Evolutionary conservation across 1,284 basidiomycete genomes (phyloP), one percentile per base, ranked within the genome.

Genomic region (Tremellales sp.): DNA sequence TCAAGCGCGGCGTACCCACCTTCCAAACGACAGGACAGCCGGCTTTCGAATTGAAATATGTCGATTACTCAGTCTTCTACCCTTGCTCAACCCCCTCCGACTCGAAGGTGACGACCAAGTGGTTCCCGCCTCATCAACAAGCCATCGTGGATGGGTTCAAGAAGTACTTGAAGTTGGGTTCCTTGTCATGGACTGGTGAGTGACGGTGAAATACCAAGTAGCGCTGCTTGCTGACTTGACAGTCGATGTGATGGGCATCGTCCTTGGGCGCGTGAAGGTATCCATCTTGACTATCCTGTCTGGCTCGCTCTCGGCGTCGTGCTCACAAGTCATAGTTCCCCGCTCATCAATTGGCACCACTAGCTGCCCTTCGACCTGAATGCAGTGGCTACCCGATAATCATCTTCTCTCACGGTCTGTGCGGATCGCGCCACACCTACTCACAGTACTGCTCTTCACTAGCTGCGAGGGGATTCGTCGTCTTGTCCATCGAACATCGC

Each of bases 331-430:
- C n/a, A n/a, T n/a, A n/a, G n/a, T n/a, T n/a, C n/a, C n/a, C n/a
- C n/a, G n/a, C n/a, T n/a, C n/a, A n/a, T n/a, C n/a, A n/a, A n/a
- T n/a, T n/a, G n/a, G n/a, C n/a, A n/a, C n/a, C n/a, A n/a, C n/a
- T n/a, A n/a, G n/a, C n/a, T n/a, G n/a, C n/a, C n/a, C n/a, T n/a
- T n/a, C n/a, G n/a, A n/a, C n/a, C n/a, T n/a, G n/a, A n/a, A n/a
- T n/a, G n/a, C n/a, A n/a, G n/a, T n/a, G n/a, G n/a, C n/a, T 86
- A 84, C 81, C 85, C 86, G 0, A 76, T 89, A 13, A 80, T 87
- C 25, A 79, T 89, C 40, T 89, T 89, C 71, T 87, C 84, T 15
- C 87, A 89, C 73, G 87, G 88, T 19, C 77, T 90, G 11, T 83
- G 81, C n/a, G 87, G 87, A 1, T 82, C 80, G 35, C 75, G 82